Conservation (phyloP, 2,329 filamentous ascomycete genomes). For the Neofusicoccum umdonicola region DNA sequence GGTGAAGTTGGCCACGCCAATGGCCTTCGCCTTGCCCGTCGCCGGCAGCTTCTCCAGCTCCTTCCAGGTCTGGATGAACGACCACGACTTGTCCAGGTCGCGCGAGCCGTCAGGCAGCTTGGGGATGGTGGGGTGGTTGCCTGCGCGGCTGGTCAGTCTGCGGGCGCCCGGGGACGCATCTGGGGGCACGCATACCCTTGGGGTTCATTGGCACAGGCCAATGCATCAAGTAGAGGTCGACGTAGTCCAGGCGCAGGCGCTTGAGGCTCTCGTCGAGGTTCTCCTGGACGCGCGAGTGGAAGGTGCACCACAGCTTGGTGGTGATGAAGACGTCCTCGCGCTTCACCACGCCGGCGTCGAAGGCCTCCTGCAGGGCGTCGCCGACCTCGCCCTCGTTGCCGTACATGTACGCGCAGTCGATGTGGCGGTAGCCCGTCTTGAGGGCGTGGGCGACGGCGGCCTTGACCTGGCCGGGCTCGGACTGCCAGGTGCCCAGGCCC, state of each 20-base stretch:
- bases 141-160: slow-evolving; percentile 34
- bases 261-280: slow-evolving; percentile 71
- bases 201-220: slow-evolving; percentile 82
- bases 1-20: slow-evolving; percentile 51
- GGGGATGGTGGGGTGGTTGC: slow-evolving; percentile 72
- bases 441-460: slow-evolving; percentile 48
- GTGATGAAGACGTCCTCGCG: slow-evolving; percentile 88
- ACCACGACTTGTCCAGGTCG: slow-evolving; percentile 67
- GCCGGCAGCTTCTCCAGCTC: slow-evolving; percentile 63
- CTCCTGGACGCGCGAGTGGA: slow-evolving; percentile 67
- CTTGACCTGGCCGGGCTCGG: slow-evolving; percentile 46
- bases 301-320: slow-evolving; percentile 84
- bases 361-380: slow-evolving; percentile 73
- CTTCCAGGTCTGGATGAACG: slow-evolving; percentile 75
- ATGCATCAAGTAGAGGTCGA: slow-evolving; percentile 80
- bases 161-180: not conserved
- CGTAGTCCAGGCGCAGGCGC: slow-evolving; percentile 72
- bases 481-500: slow-evolving; percentile 41
- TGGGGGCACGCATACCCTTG: slow-evolving; percentile 49
- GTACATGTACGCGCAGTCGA: slow-evolving; percentile 67
- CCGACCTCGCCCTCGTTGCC: slow-evolving; percentile 79
- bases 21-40: slow-evolving; percentile 48
- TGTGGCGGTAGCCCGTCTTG: slow-evolving; percentile 50
- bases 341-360: slow-evolving; percentile 77
- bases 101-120: slow-evolving; percentile 70